Conservation (phyloP, 2,329 filamentous ascomycete genomes). For the Colletotrichum graminicola region DNA sequence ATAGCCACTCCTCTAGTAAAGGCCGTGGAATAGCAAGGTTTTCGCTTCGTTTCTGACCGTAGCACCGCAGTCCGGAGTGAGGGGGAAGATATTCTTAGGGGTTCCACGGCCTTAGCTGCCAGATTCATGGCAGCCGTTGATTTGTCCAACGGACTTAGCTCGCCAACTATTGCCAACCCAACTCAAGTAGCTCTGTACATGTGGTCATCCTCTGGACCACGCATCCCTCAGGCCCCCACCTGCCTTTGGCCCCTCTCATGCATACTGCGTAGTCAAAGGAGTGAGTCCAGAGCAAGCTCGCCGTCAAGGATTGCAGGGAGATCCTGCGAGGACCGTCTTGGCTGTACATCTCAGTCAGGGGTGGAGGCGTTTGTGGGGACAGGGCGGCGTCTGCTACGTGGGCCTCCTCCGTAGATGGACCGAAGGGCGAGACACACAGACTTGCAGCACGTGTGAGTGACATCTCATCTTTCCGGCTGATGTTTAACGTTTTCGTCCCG, state of each 20-base stretch:
- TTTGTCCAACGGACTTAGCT: constrained; percentile 29
- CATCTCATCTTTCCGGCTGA: constrained; percentile 33
- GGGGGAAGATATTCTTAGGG: constrained; percentile 7
- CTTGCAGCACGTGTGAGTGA: constrained; percentile 20
- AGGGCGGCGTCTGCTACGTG: constrained; percentile 29
- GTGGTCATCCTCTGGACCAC: constrained; percentile 1
- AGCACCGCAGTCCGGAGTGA: constrained; percentile 17
- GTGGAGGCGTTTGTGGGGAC: constrained; percentile 30
- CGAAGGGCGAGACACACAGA: constrained; percentile 13
- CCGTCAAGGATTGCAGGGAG: constrained; percentile 19
- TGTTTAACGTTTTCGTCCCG: constrained; percentile 25
- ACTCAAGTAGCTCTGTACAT: not conserved
- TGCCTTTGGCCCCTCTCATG: not conserved
- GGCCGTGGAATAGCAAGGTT: constrained; percentile 6
- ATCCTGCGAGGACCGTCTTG: not conserved
- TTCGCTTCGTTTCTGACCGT: constrained; percentile 27
- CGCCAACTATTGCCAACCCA: not conserved
- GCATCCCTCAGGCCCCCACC: not conserved
- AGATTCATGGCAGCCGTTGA: constrained; percentile 38
- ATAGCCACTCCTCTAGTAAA: constrained; percentile 4
- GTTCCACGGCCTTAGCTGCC: constrained; percentile 37
- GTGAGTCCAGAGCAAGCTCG: constrained; percentile 19
- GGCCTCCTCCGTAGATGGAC: constrained; percentile 36
- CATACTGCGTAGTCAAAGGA: not conserved
- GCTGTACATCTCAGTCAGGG: not conserved